Conservation (phyloP, 2,329 filamentous ascomycete genomes). For the Plenodomus biglobosus region DNA sequence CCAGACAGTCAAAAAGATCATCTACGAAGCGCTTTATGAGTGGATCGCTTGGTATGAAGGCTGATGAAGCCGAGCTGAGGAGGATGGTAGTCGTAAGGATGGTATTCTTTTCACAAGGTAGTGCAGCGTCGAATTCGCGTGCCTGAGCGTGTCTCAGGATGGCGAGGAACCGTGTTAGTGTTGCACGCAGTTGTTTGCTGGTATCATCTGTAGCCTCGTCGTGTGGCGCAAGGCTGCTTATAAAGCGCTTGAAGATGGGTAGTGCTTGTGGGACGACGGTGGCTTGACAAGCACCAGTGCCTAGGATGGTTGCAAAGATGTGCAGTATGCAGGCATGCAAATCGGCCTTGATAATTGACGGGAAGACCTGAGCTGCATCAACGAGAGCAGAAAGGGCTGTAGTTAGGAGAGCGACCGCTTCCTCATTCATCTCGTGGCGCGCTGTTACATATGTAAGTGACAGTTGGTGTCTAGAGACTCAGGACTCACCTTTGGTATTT, state of each 20-base stretch:
- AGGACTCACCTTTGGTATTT: constrained; percentile 35
- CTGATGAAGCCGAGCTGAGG: constrained; percentile 75
- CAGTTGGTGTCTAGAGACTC: neutral
- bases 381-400: constrained; percentile 85
- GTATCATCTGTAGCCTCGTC: constrained; percentile 53
- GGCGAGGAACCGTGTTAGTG: constrained; percentile 77
- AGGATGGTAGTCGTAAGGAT: constrained; percentile 86
- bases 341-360: constrained; percentile 93
- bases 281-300: constrained; percentile 82
- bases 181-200: constrained; percentile 74
- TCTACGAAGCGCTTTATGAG: constrained; percentile 74
- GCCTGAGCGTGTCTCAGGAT: constrained; percentile 77
- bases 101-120: constrained; percentile 90
- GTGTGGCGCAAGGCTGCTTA: constrained; percentile 66
- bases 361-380: constrained; percentile 93
- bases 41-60: constrained; percentile 72
- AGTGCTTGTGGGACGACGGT: constrained; percentile 86
- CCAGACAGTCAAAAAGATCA: constrained; percentile 82
- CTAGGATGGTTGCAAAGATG: constrained; percentile 91
- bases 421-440: constrained; percentile 80
- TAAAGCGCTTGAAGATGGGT: constrained; percentile 88
- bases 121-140: constrained; percentile 72
- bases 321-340: constrained; percentile 95
- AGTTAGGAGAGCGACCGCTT: constrained; percentile 77
- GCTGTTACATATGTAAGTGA: constrained; percentile 51